These are phyloP conservation scores for Diaporthe ampelina DNA, from an alignment of 2,329 filamentous ascomycete species.

Conservation along the genomic window DNA sequence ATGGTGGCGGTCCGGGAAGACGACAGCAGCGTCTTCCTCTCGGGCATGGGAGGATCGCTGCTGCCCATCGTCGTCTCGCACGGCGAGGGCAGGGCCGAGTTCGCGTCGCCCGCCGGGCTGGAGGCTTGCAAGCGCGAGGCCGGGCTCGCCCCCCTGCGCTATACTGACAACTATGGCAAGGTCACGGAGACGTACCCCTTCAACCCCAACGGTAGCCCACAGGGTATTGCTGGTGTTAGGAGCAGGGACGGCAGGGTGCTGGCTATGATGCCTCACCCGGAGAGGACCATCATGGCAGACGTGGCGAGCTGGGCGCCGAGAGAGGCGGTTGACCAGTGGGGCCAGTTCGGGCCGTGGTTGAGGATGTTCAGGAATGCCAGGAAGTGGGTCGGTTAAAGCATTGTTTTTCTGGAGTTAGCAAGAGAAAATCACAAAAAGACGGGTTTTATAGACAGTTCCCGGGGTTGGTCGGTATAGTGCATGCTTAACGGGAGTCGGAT, in stretches of 20 bases:
- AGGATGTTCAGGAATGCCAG: slow-evolving; percentile 90
- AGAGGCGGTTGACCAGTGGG: slow-evolving; percentile 74
- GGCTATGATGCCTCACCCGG: slow-evolving; percentile 94
- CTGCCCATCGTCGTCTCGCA: slow-evolving; percentile 92
- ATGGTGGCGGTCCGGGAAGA: slow-evolving; percentile 84
- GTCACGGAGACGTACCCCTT: slow-evolving; percentile 87
- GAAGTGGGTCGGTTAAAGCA: slow-evolving; percentile 80
- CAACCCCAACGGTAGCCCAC: slow-evolving; percentile 89
- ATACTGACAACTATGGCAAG: slow-evolving; percentile 84
- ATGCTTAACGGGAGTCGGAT: not conserved
- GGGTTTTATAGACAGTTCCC: not conserved
- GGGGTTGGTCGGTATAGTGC: not conserved
- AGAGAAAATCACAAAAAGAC: not conserved
- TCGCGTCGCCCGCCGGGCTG: slow-evolving; percentile 66
- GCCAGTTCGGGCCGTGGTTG: slow-evolving; percentile 87
- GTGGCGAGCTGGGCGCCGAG: slow-evolving; percentile 81
- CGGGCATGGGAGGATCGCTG: slow-evolving; percentile 86
- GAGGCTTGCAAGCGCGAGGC: slow-evolving; percentile 68
- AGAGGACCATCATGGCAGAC: slow-evolving; percentile 87
- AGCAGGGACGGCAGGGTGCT: slow-evolving; percentile 84
- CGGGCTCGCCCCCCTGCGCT: slow-evolving; percentile 83
- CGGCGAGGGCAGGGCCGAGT: slow-evolving; percentile 88
- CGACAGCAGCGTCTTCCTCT: slow-evolving; percentile 82
- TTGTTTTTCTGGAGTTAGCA: not conserved
- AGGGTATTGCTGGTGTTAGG: slow-evolving; percentile 84